Evolutionary conservation across 2,329 filamentous ascomycete genomes (phyloP), one percentile per base, ranked within the genome.

Genomic region (Chaetoscypha palmicola): DNA sequence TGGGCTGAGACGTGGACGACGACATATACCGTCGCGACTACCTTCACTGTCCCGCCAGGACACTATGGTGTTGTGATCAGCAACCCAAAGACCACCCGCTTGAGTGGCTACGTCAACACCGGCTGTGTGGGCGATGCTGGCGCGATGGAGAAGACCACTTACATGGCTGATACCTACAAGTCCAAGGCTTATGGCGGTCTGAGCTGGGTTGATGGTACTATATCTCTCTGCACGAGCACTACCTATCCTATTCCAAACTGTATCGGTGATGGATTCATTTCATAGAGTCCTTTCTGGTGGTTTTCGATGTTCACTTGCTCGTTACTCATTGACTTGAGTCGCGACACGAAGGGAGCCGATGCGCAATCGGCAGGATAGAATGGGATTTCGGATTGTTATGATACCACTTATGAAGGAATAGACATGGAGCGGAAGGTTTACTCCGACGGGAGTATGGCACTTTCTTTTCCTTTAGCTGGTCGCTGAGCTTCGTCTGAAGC

Each of bases 41-140:
- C 46, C 4, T 65, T 60, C 39, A 50, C 45, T 4, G 61, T 69
- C 0, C 64, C 65, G 1, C 52, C 44, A 0, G 64, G 61, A 35
- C 62, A 66, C 52, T 65, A 61, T 46, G 66, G 65, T 17, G 57
- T 63, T 12, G 61, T 67, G 28, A 63, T 69, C 16, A 66, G 60
- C 53, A 68, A 64, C 53, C 62, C 56, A 3, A 55, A 50, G 53
- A 64, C 58, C 16, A 60, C 56, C 46, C 59, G 60, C 22, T 56
- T 49, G 24, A 57, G 51, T n/a, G 66, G 66, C 17, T 62, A 58
- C 34, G 46, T 64, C n/a, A 57, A 64, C 38, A 48, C 48, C 14
- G 66, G 66, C 14, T 62, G 55, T 33, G 59, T 64, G 40, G 64
- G 65, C 32, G 50, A 51, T 2, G 54, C 57, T 3, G 17, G n/a